These are phyloP conservation scores for Asterella californica DNA, from an alignment of 225 moss, liverwort and hornwort species.

Conservation along the genomic window DNA sequence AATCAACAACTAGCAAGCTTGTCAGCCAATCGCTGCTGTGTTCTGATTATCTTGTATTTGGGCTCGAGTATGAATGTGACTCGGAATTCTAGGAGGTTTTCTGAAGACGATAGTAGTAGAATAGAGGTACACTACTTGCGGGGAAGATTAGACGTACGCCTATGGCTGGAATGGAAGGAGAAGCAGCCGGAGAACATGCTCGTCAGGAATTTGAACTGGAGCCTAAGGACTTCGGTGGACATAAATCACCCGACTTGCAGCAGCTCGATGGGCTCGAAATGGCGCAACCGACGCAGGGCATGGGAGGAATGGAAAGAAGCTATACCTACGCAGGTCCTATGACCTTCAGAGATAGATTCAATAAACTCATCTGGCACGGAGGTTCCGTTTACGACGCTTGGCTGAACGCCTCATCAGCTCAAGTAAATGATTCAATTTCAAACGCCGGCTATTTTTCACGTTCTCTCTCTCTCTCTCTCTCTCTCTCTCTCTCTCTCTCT, in stretches of 20 bases:
- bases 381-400: constrained; percentile 44
- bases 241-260: not conserved
- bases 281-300: not conserved
- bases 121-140: not conserved
- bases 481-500: not conserved
- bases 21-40: too few species aligned
- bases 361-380: constrained; percentile 41
- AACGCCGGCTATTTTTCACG: too few species aligned
- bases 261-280: not conserved
- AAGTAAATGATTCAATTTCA: constrained; percentile 6
- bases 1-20: too few species aligned
- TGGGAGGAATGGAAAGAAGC: not conserved
- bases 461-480: not conserved
- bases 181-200: not conserved
- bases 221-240: not conserved
- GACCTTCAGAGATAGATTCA: constrained; percentile 1
- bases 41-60: not conserved
- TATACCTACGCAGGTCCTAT: not conserved
- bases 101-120: not conserved
- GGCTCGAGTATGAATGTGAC: not conserved
- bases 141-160: not conserved
- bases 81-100: not conserved
- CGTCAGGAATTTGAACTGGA: not conserved
- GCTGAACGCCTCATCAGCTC: constrained; percentile 36
- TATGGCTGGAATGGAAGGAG: not conserved